Percentiles rank a stretch among this genome's conserved stretches.
Evolutionary conservation across 2,329 filamentous ascomycete species (phyloP).

Genomic region (Colletotrichum sp.): DNA sequence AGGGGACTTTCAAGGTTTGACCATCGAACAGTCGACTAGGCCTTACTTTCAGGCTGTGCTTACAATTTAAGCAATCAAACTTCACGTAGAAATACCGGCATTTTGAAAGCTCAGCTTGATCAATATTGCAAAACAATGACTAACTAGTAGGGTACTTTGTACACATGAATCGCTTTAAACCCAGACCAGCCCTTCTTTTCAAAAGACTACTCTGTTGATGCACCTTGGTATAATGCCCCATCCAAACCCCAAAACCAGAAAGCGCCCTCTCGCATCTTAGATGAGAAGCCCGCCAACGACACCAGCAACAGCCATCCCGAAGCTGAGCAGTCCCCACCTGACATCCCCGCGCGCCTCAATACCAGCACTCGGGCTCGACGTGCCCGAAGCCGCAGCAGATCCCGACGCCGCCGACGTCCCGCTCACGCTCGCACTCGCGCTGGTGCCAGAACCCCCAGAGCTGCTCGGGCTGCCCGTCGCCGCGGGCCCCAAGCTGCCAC

Average conservation of each 20-base stretch:
- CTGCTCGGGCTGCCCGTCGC: background rate
- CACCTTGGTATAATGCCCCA: background rate
- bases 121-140: background rate
- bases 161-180: background rate
- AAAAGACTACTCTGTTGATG: background rate
- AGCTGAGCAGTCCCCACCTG: conserved; percentile 15
- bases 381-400: background rate
- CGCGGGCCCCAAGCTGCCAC: conserved; percentile 14
- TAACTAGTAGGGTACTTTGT: conserved; percentile 3
- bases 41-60: no score
- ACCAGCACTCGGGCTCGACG: conserved; percentile 5
- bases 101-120: conserved; percentile 2
- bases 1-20: no score
- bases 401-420: background rate
- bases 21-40: no score
- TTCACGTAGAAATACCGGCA: no score
- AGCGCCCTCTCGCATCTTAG: no score
- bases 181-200: background rate
- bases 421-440: background rate
- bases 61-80: no score
- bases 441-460: background rate
- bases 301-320: conserved; percentile 13
- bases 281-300: conserved; percentile 17
- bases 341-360: conserved; percentile 11
- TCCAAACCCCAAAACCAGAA: background rate